Conservation (phyloP, 2,329 filamentous ascomycete genomes). For the Xylariomycetidae sp. region DNA sequence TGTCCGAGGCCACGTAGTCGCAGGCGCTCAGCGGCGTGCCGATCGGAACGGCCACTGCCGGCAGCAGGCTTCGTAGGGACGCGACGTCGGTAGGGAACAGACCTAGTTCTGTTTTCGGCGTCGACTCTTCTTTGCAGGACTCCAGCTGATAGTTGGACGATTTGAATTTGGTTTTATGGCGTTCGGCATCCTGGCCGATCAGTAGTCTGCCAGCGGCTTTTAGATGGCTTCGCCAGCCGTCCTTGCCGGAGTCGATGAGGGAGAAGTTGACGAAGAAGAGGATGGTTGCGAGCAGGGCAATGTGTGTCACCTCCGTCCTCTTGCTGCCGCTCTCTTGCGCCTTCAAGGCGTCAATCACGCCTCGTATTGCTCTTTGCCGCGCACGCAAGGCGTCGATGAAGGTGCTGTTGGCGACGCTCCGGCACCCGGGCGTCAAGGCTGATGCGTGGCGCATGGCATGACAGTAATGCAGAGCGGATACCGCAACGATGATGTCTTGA, state of each 20-base stretch:
- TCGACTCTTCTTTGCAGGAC: no score
- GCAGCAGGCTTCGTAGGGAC: background rate
- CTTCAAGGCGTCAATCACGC: slow-evolving; percentile 33
- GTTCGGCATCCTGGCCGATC: slow-evolving; percentile 1
- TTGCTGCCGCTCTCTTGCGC: slow-evolving; percentile 26
- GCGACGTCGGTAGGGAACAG: background rate
- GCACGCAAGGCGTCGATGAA: slow-evolving; percentile 41
- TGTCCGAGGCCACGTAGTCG: slow-evolving; percentile 43
- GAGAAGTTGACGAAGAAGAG: slow-evolving; percentile 47
- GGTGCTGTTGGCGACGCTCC: slow-evolving; percentile 25
- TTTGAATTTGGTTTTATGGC: no score
- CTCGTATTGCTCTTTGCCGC: slow-evolving; percentile 42
- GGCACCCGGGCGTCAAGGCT: slow-evolving; percentile 11
- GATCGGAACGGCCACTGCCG: no score
- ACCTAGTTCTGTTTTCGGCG: background rate
- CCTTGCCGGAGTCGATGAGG: slow-evolving; percentile 41
- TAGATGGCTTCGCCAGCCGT: slow-evolving; percentile 41
- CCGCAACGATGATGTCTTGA: slow-evolving; percentile 42
- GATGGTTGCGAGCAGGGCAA: slow-evolving; percentile 41
- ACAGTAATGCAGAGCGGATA: slow-evolving; percentile 43
- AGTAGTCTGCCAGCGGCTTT: slow-evolving; percentile 38
- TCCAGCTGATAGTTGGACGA: no score
- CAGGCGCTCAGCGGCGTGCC: slow-evolving; percentile 18
- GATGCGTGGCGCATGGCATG: slow-evolving; percentile 34
- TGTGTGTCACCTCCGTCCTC: slow-evolving; percentile 34